Base-by-base conservation (phyloP, 1,139 yeast genomes). In the Debaryomyces nepalensis region DNA sequence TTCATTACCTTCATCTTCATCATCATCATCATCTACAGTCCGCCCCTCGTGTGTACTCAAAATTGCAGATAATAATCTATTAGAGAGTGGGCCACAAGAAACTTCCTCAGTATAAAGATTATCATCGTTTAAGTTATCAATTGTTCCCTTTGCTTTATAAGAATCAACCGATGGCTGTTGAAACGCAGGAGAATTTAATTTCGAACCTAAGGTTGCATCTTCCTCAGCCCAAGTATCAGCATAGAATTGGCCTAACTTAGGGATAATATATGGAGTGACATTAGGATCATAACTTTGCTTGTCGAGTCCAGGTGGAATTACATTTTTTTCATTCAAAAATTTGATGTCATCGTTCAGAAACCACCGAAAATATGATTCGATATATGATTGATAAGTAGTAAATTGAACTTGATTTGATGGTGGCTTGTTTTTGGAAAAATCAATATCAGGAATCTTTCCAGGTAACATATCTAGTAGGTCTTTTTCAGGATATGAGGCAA, bases 401-500 rank as follows among this genome's bases (percentile, higher is more conserved):
- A 87, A 90, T 57, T 90, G 97, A 15, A 93, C 95, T 66, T 93
- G 99, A 61, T 88, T 91, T 2, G 89, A 68, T 5, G 97, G 97
- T 2, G 77, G 63, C 55, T 91, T 91, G 16, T 82, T 82, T 48
- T 83, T 81, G 7, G 97, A 85, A 55, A 87, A 90, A 61, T 93
- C 99, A 42, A 77, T 79, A 60, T 87, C 82, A 7, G 99, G 99
- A 20, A 90, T 84, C 27, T 73, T 79, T 2, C 99, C 99, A 0
- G 99, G 97, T 31, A 95, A 71, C 48, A 86, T 64, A 42, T 83
- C 86, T 51, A 80, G 75, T 34, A 95, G 68, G 57, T 91, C 96
- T 34, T 74, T 75, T 21, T 82, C 80, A 0, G 99, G 99, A 59
- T 84, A 93, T 12, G 93, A 82, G 0, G 95, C 88, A 10, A 95